Conservation (phyloP, 768 basidiomycete species). For the Psilocybe tampanensis region DNA sequence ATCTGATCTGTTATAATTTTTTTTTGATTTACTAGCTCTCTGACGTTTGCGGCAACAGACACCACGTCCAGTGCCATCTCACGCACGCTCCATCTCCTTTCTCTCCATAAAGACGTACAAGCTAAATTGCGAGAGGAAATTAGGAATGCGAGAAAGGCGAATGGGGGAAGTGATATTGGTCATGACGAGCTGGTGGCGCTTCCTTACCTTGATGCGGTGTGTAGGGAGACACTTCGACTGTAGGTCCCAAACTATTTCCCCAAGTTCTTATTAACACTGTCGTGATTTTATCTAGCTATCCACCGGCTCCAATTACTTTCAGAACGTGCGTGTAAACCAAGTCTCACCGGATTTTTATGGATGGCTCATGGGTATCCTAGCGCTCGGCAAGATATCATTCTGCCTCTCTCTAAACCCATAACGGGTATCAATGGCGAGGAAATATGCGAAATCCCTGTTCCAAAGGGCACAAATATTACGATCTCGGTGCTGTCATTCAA, state of each 20-base stretch:
- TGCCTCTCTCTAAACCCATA: constrained; percentile 38
- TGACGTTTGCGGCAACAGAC: constrained; percentile 45
- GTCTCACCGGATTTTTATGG: background rate
- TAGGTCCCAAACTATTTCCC: constrained; percentile 13
- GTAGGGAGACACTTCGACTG: constrained; percentile 41
- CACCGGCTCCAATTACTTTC: constrained; percentile 20
- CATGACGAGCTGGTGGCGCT: constrained; percentile 41
- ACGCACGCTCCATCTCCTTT: constrained; percentile 33
- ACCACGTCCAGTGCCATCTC: constrained; percentile 41
- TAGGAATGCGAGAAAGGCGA: constrained; percentile 23
- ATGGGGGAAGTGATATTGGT: constrained; percentile 24
- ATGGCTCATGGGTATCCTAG: constrained; percentile 21
- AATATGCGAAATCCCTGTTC: constrained; percentile 36
- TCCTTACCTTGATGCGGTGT: constrained; percentile 42
- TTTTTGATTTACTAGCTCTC: constrained; percentile 24
- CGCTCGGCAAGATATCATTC: constrained; percentile 29
- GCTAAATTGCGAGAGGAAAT: constrained; percentile 40
- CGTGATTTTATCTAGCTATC: constrained; percentile 22
- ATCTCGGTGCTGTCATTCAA: constrained; percentile 35
- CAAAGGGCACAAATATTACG: constrained; percentile 38
- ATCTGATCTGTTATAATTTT: background rate
- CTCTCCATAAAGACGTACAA: constrained; percentile 38
- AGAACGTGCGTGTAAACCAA: constrained; percentile 16
- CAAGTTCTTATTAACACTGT: too few species aligned
- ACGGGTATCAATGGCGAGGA: constrained; percentile 34